These are phyloP conservation scores for Medicago arabica DNA, from an alignment of 306 rosid species.

Conservation along the genomic window DNA sequence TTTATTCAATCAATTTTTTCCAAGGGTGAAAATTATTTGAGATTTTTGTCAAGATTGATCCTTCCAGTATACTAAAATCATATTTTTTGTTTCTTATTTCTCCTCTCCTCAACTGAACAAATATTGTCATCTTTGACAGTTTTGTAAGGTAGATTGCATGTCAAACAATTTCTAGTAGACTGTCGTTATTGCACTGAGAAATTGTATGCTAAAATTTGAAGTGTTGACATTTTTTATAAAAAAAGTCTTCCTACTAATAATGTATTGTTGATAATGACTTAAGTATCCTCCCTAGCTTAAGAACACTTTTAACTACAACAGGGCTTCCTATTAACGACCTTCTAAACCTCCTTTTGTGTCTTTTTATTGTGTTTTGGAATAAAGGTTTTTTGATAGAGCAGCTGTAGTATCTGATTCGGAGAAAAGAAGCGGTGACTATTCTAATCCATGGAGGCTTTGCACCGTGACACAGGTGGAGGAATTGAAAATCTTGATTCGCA, in stretches of 20 bases:
- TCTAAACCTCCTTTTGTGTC: neutral
- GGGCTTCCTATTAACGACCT: neutral
- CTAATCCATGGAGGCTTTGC: constrained; percentile 87
- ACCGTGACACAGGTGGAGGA: constrained; percentile 95
- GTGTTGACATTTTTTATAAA: neutral
- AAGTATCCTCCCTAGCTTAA: neutral
- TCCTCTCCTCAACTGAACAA: neutral
- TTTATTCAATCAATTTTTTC: neutral
- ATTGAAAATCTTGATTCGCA: constrained; percentile 79
- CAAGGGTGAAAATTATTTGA: neutral
- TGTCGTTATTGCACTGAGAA: neutral
- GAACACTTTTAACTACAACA: too few relatives aligned
- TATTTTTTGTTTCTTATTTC: constrained; percentile 2
- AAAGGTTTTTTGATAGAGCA: constrained; percentile 90
- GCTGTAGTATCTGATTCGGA: constrained; percentile 71
- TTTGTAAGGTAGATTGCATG: constrained; percentile 17
- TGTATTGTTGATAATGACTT: neutral
- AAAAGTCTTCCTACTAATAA: too few relatives aligned
- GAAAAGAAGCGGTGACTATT: constrained; percentile 52
- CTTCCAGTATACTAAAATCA: neutral
- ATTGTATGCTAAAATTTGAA: constrained; percentile 6
- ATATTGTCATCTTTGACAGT: neutral
- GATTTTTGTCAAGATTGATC: neutral
- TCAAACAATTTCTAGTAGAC: constrained; percentile 7
- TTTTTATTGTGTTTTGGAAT: constrained; percentile 9